Percentiles rank a stretch among this genome's conserved stretches.
phyloP scores from a whole-genome alignment of 352 stramenopile species.

The Globisporangium orthogonon region DNA sequence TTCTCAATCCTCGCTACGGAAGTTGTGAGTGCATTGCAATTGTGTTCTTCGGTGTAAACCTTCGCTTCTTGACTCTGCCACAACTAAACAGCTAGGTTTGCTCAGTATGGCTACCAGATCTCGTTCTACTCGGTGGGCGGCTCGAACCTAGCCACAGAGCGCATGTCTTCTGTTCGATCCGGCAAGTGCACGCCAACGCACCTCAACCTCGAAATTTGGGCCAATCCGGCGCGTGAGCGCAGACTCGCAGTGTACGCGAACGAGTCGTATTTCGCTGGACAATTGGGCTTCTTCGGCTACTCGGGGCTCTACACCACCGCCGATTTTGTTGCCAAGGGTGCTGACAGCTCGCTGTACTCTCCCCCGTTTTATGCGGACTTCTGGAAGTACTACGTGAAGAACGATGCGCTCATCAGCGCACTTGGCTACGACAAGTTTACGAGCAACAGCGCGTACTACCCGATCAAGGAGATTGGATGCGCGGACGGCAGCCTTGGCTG shows the following conservation, averaged over 20 bases:
- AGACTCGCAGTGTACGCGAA: constrained; percentile 37
- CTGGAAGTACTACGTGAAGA: constrained; percentile 42
- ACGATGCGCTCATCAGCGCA: constrained; percentile 27
- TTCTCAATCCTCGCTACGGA: constrained; percentile 25
- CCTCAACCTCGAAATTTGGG: constrained; percentile 52
- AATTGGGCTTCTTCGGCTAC: constrained; percentile 31
- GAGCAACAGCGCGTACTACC: constrained; percentile 23
- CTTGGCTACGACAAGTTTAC: constrained; percentile 20
- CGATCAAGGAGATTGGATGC: constrained; percentile 19
- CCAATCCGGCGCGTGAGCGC: constrained; percentile 20
- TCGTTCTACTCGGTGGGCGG: constrained; percentile 12
- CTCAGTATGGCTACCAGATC: constrained; percentile 18
- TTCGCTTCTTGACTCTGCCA: not conserved
- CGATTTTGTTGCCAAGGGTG: constrained; percentile 23
- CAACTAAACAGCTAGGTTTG: not conserved
- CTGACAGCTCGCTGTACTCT: constrained; percentile 8
- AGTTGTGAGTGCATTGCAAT: not conserved
- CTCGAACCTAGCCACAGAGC: constrained; percentile 12
- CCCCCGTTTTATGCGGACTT: constrained; percentile 30
- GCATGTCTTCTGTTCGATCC: constrained; percentile 23
- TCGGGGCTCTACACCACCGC: constrained; percentile 42
- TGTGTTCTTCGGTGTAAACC: not conserved
- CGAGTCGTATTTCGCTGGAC: constrained; percentile 30
- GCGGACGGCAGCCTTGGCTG: constrained; percentile 36
- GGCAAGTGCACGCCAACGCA: constrained; percentile 48